Evolutionary conservation across 2,329 filamentous ascomycete species (phyloP).

Genomic region (Neodidymelliopsis sp.): DNA sequence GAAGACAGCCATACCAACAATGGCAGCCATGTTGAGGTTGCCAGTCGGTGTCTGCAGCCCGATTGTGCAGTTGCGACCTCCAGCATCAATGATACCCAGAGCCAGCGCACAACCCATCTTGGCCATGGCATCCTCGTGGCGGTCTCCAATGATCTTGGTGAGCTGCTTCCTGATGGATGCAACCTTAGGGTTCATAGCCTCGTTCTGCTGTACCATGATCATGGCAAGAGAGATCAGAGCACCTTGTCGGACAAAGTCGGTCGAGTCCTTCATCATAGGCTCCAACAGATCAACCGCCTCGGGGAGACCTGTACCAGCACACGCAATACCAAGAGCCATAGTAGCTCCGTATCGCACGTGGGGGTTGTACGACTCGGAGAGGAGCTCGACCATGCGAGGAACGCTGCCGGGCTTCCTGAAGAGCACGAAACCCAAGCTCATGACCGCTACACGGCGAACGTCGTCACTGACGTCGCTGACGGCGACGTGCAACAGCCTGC

Average conservation of each 20-base stretch:
- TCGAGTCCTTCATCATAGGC: slow-evolving; percentile 99
- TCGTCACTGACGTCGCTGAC: slow-evolving; percentile 99
- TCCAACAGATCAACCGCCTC: slow-evolving; percentile 97
- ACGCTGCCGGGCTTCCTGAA: slow-evolving; percentile 98
- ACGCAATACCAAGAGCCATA: slow-evolving; percentile 98
- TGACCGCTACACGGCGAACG: slow-evolving; percentile 92
- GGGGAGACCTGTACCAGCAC: slow-evolving; percentile 92
- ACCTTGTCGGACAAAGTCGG: slow-evolving; percentile 97
- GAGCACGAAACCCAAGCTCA: slow-evolving; percentile 97
- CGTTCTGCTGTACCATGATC: slow-evolving; percentile 99
- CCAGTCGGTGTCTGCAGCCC: slow-evolving; percentile 97
- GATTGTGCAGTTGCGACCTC: slow-evolving; percentile 97
- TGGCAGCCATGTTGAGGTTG: slow-evolving; percentile 97
- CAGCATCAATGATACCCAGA: slow-evolving; percentile 95
- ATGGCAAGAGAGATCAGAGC: slow-evolving; percentile 93
- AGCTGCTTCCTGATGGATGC: slow-evolving; percentile 88
- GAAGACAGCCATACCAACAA: slow-evolving; percentile 97
- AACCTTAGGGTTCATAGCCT: slow-evolving; percentile 98
- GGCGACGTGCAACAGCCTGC: slow-evolving; percentile 91
- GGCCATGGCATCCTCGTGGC: slow-evolving; percentile 98
- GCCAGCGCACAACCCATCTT: slow-evolving; percentile 96
- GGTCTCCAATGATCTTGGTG: slow-evolving; percentile 90
- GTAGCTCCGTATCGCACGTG: slow-evolving; percentile 97
- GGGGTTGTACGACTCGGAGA: slow-evolving; percentile 98
- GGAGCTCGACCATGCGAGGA: slow-evolving; percentile 96